These are phyloP conservation scores for Yamadazyma tumulicola DNA, from an alignment of 805 yeast genomes.

Conservation along the genomic window DNA sequence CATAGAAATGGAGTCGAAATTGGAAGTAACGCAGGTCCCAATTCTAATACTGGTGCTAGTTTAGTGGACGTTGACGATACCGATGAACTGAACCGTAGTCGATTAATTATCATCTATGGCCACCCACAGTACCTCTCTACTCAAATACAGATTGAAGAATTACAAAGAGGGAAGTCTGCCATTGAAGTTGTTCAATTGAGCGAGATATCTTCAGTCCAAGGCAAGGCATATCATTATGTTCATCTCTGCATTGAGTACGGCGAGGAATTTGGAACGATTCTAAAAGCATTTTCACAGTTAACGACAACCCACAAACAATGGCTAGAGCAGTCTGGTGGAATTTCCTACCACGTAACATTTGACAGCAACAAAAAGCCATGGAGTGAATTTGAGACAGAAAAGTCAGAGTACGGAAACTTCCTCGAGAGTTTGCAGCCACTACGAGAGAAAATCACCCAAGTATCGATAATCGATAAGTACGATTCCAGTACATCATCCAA, in stretches of 20 bases:
- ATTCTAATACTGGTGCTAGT: too few species aligned
- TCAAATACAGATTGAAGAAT: conserved; percentile 23
- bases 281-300: conserved; percentile 19
- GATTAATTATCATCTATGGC: conserved; percentile 21
- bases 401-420: conserved; percentile 21
- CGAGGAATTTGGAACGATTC: conserved; percentile 23
- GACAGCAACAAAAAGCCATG: conserved; percentile 25
- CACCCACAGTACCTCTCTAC: conserved; percentile 22
- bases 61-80: too few species aligned
- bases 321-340: conserved; percentile 17
- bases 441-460: conserved; percentile 30
- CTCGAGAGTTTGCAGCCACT: conserved; percentile 20
- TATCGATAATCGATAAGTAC: conserved; percentile 34
- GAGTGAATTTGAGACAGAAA: conserved; percentile 27
- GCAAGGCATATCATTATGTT: conserved; percentile 15
- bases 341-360: conserved; percentile 35
- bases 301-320: conserved; percentile 15
- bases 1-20: too few species aligned
- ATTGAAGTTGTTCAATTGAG: conserved; percentile 20
- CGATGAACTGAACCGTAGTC: too few species aligned
- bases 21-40: too few species aligned
- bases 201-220: conserved; percentile 2
- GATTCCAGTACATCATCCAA: conserved; percentile 17
- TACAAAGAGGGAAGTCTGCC: conserved; percentile 11
- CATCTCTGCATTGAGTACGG: conserved; percentile 32